These are phyloP conservation scores for Arthroderma sp. DNA, from an alignment of 2,329 filamentous ascomycete species.

Conservation along the genomic window DNA sequence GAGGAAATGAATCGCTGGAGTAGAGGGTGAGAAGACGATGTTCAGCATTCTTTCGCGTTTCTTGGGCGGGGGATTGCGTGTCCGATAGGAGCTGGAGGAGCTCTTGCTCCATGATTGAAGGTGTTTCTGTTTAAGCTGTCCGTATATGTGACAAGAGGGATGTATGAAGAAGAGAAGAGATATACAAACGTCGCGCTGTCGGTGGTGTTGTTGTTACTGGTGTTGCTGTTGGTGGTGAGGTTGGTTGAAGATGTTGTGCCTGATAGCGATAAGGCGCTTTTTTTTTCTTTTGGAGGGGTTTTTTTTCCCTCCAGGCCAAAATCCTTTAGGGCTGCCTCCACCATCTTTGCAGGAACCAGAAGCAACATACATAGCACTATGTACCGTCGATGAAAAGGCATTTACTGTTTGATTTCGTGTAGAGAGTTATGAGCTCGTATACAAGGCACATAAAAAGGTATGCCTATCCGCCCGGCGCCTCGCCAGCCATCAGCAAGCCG, in stretches of 20 bases:
- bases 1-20: slow-evolving; percentile 56
- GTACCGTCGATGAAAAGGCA: too few relatives aligned
- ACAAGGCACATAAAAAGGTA: too few relatives aligned
- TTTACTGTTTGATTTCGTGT: too few relatives aligned
- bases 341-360: too few relatives aligned
- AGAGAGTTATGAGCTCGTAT: too few relatives aligned
- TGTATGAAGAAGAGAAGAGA: not conserved
- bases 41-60: slow-evolving; percentile 73
- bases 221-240: not conserved
- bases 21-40: slow-evolving; percentile 62
- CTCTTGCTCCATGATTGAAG: slow-evolving; percentile 68
- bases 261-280: too few relatives aligned
- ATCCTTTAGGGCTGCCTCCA: too few relatives aligned
- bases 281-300: too few relatives aligned
- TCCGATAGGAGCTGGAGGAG: slow-evolving; percentile 77
- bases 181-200: not conserved
- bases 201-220: not conserved
- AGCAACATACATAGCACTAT: too few relatives aligned
- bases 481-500: too few relatives aligned
- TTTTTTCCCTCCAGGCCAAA: too few relatives aligned
- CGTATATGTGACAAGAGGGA: not conserved
- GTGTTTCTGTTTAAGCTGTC: not conserved
- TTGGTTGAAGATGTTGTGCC: not conserved
- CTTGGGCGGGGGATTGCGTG: slow-evolving; percentile 66
- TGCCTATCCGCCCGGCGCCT: too few relatives aligned